phyloP scores from a whole-genome alignment of 306 rosid genomes.

The Trichosanthes cucumerina region DNA sequence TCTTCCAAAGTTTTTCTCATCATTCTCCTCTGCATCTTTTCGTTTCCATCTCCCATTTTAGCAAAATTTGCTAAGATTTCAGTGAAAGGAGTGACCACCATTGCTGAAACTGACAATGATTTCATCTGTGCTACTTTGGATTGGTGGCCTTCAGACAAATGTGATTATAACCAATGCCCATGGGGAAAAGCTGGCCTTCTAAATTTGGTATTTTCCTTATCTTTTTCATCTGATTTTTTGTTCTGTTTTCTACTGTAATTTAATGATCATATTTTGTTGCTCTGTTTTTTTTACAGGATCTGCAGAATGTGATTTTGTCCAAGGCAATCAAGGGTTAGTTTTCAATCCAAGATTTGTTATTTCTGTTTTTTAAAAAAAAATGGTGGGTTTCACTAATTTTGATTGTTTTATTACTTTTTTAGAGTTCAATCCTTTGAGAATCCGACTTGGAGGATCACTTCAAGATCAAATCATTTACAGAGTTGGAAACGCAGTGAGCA shows the following conservation, averaged over 20 bases:
- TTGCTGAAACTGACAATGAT: constrained; percentile 39
- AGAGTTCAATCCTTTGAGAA: constrained; percentile 36
- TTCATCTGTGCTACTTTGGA: constrained; percentile 62
- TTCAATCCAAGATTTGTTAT: not conserved
- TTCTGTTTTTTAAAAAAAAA: too few species aligned
- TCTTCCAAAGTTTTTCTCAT: not conserved
- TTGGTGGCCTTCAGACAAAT: constrained; percentile 61
- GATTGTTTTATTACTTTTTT: not conserved
- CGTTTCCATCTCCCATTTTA: not conserved
- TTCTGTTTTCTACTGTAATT: not conserved
- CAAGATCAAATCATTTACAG: constrained; percentile 46
- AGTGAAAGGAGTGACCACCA: constrained; percentile 25
- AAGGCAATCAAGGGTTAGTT: constrained; percentile 49
- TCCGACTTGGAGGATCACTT: constrained; percentile 65
- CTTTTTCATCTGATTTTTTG: not conserved
- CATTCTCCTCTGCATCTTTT: constrained; percentile 11
- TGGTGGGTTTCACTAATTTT: not conserved
- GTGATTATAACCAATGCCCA: constrained; percentile 47
- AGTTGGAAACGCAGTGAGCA: constrained; percentile 19
- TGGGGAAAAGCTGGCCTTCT: constrained; percentile 43
- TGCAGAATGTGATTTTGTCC: constrained; percentile 30
- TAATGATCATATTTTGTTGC: not conserved
- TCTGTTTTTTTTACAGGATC: constrained; percentile 33
- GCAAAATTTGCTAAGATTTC: constrained; percentile 25
- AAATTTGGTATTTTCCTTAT: constrained; percentile 22